Evolutionary conservation across 306 rosid species (phyloP), one percentile per base, ranked within the genome.

Genomic region (Mimosa pudica): DNA sequence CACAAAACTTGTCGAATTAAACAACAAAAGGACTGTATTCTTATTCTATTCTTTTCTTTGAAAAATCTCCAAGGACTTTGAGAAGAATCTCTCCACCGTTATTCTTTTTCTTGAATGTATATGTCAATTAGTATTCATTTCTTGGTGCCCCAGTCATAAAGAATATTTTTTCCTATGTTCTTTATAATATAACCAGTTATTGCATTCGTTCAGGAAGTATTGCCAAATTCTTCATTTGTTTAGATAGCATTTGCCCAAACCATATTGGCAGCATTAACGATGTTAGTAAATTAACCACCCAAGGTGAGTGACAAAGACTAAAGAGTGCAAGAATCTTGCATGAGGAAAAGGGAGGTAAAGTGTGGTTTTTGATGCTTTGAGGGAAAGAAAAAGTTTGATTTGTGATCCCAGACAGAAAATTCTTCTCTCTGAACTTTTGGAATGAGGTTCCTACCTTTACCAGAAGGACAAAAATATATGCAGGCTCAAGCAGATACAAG

Each of bases 401-500:
- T 67, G 78, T 82, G 73, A 79, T 66, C 65, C 77, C 45, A 58
- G 70, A 79, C 69, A 82, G 74, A 58, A 55, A 85, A 75, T 74
- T 81, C 83, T 81, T 48, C 78, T 48, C 78, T 55, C 55, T 57
- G 71, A 69, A 74, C 71, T 79, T 82, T 82, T 65, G 84, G 88
- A 82, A 85, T 82, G 75, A 76, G 88, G 80, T 85, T 82, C 88
- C 58, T 71, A 44, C 86, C 75, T 82, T 75, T 82, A 68, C 73
- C 83, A 78, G 75, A 58, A 77, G 80, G 77, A 77, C 77, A 79
- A 75, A 71, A 79, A 82, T 63, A 45, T 68, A 63, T 74, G 82
- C 84, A 75, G 77, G 79, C 33, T 61, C 54, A 70, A 58, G 49
- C 63, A 64, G 70, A 65, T 71, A 63, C 73, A 64, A 76, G 68